Evolutionary conservation across 2,329 filamentous ascomycete species (phyloP), one percentile per base, ranked within the genome.

Genomic region (Aspergillus spinulosporus): DNA sequence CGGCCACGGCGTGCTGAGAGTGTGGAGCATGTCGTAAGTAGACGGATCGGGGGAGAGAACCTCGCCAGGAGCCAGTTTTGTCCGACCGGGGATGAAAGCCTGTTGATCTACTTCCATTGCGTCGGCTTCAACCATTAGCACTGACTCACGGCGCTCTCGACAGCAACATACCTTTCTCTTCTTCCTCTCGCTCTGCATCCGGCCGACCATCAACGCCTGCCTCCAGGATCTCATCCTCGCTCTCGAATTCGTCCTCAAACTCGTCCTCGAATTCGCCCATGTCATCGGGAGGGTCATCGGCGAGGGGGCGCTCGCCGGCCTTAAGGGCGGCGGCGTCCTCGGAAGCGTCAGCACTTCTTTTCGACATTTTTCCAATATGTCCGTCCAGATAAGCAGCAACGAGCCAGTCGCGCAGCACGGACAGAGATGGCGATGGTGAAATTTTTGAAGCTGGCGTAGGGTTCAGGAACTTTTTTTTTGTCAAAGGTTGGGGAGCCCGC

Each of bases 21-120:
- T 91, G 80, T 99, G 94, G 58, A 99, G 85, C 92, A 99, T 95
- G 73, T 97, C 89, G 79, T 99, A 99, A 4, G 93, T 93, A n/a
- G 89, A 90, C 57, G 90, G 82, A 75, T 99, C 94, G 12, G 94
- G 93, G 3, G 92, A 86, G 55, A 99, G 83, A 4, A 91, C 92
- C 80, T 97, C 92, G 66, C 92, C 93, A 9, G 91, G 87, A 62
- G 91, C 90, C 61, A 97, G 84, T 78, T 94, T 93, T 74, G 92
- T 91, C 68, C 94, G 86, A 62, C 94, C 94, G 64, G 96, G 92
- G 67, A 99, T 97, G 76, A 97, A 99, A 34, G 49, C 53, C 21
- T 57, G 55, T 49, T 53, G 55, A 29, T 97, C 93, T 51, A 97
- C 85, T 43, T 97, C 90, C 92, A 97, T 97, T 49, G 87, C 89